These are phyloP conservation scores for Spergularia azorica DNA, from an alignment of 179 eudicot genomes.

Conservation along the genomic window DNA sequence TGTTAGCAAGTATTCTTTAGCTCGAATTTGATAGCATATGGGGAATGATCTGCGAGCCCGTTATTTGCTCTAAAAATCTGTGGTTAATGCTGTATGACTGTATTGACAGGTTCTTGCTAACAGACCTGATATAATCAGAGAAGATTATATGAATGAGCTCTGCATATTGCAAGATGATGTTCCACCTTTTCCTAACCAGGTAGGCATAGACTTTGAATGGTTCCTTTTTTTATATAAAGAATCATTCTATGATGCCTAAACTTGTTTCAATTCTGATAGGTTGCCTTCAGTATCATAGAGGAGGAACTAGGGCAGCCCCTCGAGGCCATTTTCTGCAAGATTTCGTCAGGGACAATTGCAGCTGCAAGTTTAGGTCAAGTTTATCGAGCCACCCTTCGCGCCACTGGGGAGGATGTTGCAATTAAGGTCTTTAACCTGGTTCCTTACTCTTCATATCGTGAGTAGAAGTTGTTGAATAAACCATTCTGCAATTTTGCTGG, in stretches of 20 bases:
- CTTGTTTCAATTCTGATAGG: constrained; percentile 47
- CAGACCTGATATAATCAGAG: constrained; percentile 97
- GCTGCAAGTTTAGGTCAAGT: constrained; percentile 99
- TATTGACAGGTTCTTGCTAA: constrained; percentile 86
- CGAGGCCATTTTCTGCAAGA: constrained; percentile 90
- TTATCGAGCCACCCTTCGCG: constrained; percentile 90
- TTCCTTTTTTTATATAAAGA: constrained; percentile 16
- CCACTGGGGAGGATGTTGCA: constrained; percentile 93
- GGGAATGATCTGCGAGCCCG: constrained; percentile 10
- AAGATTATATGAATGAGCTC: constrained; percentile 98
- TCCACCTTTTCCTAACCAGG: constrained; percentile 94
- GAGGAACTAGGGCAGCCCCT: constrained; percentile 97
- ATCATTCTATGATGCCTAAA: constrained; percentile 19
- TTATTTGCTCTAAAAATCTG: constrained; percentile 4
- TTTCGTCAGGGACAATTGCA: constrained; percentile 89
- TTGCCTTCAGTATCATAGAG: constrained; percentile 93
- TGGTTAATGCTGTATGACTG: constrained; percentile 21
- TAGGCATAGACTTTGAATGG: constrained; percentile 25
- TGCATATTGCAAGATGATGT: constrained; percentile 99
- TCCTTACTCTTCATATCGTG: constrained; percentile 23
- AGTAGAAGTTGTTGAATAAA: constrained; percentile 13
- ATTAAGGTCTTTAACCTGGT: constrained; percentile 70
- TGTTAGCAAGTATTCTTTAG: neutral
- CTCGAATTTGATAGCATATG: neutral
- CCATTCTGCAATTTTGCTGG: neutral